Percentiles rank a stretch among this genome's conserved stretches.
These are phyloP conservation scores for Aspergillus sparsus DNA, from an alignment of 495 filamentous ascomycete species.

Conservation along the genomic window DNA sequence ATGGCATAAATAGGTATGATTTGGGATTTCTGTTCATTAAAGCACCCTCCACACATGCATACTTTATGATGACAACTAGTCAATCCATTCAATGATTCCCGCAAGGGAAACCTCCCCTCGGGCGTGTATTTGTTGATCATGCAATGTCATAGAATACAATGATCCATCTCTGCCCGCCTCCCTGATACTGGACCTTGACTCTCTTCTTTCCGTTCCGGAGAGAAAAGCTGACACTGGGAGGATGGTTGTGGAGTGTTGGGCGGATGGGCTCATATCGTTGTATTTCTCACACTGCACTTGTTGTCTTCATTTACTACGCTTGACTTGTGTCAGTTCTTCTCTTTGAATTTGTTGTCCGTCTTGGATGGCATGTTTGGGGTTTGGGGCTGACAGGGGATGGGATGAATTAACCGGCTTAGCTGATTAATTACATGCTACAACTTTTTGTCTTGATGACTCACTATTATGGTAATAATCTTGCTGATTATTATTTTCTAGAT, in stretches of 20 bases:
- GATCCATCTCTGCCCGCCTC: constrained; percentile 57
- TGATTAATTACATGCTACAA: constrained; percentile 43
- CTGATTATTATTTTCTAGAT: not conserved
- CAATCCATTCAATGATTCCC: constrained; percentile 98
- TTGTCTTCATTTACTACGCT: constrained; percentile 48
- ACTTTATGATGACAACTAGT: constrained; percentile 88
- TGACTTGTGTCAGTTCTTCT: constrained; percentile 42
- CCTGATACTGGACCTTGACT: constrained; percentile 65
- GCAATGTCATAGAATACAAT: constrained; percentile 29
- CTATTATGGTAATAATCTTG: not conserved
- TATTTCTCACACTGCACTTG: constrained; percentile 25
- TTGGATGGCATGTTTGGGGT: constrained; percentile 50
- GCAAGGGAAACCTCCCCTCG: constrained; percentile 58
- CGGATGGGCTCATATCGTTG: constrained; percentile 34
- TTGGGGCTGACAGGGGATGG: constrained; percentile 53
- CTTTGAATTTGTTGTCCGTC: constrained; percentile 50
- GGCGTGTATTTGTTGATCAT: constrained; percentile 28
- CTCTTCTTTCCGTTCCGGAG: constrained; percentile 16
- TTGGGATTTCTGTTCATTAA: constrained; percentile 12
- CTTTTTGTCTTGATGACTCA: constrained; percentile 12
- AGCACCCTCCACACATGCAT: constrained; percentile 10
- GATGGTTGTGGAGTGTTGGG: constrained; percentile 86
- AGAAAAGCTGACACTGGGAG: constrained; percentile 50
- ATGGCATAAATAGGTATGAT: constrained; percentile 15
- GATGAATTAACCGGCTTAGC: constrained; percentile 68